Evolutionary conservation across 495 filamentous ascomycete species (phyloP).

Genomic region (Penicillium steckii): DNA sequence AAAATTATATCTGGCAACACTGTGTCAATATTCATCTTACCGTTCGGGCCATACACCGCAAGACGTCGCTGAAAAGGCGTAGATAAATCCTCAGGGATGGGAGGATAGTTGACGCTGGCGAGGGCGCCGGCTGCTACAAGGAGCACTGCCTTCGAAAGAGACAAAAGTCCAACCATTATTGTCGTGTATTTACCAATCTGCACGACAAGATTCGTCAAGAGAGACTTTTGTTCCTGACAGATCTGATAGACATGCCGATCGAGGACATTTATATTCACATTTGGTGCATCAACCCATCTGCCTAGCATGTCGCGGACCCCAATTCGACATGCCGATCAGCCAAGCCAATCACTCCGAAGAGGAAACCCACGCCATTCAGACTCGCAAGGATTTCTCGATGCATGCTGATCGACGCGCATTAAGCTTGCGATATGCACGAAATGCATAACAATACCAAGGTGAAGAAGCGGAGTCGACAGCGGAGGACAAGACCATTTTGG

Average conservation of each 20-base stretch:
- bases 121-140: constrained; percentile 36
- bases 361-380: constrained; percentile 12
- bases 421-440: background rate
- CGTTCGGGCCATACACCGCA: constrained; percentile 52
- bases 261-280: constrained; percentile 11
- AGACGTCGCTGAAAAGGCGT: constrained; percentile 59
- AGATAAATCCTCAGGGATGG: constrained; percentile 52
- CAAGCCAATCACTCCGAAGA: constrained; percentile 13
- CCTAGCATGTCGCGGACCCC: background rate
- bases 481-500: too few species aligned
- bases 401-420: constrained; percentile 3
- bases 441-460: too few species aligned
- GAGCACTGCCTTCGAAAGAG: constrained; percentile 31
- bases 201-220: background rate
- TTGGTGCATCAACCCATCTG: background rate
- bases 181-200: background rate
- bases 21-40: constrained; percentile 30
- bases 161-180: constrained; percentile 16
- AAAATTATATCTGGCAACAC: background rate
- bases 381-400: background rate
- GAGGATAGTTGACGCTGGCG: constrained; percentile 48
- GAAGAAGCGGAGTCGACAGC: background rate
- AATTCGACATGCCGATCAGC: background rate
- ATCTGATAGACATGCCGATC: background rate
- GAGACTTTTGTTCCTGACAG: background rate